phyloP scores from a whole-genome alignment of 148 eudicot species.

The Beta vulgaris region DNA sequence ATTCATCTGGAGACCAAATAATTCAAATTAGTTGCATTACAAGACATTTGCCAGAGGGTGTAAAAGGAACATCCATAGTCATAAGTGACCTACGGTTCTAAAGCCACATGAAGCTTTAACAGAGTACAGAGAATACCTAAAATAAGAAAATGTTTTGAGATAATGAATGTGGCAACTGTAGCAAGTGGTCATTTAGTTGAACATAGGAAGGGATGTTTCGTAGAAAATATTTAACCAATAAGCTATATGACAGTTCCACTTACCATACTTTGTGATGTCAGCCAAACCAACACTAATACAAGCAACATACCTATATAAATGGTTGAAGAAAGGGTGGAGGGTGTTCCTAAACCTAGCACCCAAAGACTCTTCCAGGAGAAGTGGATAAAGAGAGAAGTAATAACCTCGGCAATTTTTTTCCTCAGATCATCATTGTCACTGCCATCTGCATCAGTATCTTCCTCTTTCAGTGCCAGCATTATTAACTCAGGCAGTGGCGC shows the following conservation, averaged over 20 bases:
- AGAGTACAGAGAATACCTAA: neutral
- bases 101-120: constrained; percentile 10
- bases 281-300: too few relatives aligned
- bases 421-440: constrained; percentile 61
- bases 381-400: constrained; percentile 5
- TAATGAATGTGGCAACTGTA: neutral
- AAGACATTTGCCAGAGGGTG: neutral
- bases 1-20: constrained; percentile 55
- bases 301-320: neutral
- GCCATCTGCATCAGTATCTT: constrained; percentile 55
- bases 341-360: neutral
- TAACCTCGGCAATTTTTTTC: constrained; percentile 76
- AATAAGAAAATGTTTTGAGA: neutral
- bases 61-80: neutral
- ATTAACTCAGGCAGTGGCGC: constrained; percentile 70
- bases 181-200: too few relatives aligned
- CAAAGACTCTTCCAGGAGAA: neutral
- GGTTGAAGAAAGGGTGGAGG: neutral
- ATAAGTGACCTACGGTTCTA: neutral
- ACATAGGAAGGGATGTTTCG: too few relatives aligned
- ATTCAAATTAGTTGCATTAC: neutral
- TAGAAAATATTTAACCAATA: too few relatives aligned
- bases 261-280: too few relatives aligned
- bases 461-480: constrained; percentile 76
- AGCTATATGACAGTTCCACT: too few relatives aligned